Conservation (phyloP, 495 filamentous ascomycete species). For the Neurospora sp. region DNA sequence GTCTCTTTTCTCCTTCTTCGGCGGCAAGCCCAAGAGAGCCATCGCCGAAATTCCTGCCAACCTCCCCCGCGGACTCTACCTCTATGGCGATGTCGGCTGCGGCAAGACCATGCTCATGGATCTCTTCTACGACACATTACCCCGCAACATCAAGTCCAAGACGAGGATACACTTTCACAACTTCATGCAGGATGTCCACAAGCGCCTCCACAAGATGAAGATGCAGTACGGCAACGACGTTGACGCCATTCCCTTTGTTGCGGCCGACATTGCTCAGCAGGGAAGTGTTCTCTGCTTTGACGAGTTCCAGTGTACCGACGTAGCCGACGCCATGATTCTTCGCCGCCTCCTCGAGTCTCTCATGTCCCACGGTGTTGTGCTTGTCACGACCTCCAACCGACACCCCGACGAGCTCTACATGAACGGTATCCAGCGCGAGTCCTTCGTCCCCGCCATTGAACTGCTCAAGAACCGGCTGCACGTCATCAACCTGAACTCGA, state of each 20-base stretch:
- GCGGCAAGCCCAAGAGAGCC: slow-evolving; percentile 24
- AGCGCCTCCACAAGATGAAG: slow-evolving; percentile 80
- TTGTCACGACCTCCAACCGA: slow-evolving; percentile 94
- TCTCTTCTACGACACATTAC: slow-evolving; percentile 91
- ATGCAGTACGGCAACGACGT: slow-evolving; percentile 81
- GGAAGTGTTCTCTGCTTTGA: slow-evolving; percentile 91
- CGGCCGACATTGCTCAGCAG: slow-evolving; percentile 79
- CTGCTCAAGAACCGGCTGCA: slow-evolving; percentile 72
- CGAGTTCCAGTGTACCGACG: slow-evolving; percentile 98
- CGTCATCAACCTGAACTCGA: slow-evolving; percentile 89
- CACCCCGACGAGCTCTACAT: slow-evolving; percentile 95
- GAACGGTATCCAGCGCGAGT: slow-evolving; percentile 92
- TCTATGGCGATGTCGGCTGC: slow-evolving; percentile 94
- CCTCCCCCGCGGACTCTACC: slow-evolving; percentile 81
- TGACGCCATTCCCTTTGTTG: slow-evolving; percentile 85
- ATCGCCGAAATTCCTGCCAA: slow-evolving; percentile 52
- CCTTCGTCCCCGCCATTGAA: slow-evolving; percentile 91
- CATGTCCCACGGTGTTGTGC: slow-evolving; percentile 92
- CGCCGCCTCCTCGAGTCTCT: slow-evolving; percentile 77
- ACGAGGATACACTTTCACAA: slow-evolving; percentile 98
- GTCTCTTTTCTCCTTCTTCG: slow-evolving; percentile 64
- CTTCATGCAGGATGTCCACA: slow-evolving; percentile 99
- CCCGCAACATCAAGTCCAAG: slow-evolving; percentile 67
- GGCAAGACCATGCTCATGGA: slow-evolving; percentile 99
- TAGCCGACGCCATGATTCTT: slow-evolving; percentile 97